Evolutionary conservation across 1,139 yeast genomes (phyloP).

Genomic region (Yarrowia galli): DNA sequence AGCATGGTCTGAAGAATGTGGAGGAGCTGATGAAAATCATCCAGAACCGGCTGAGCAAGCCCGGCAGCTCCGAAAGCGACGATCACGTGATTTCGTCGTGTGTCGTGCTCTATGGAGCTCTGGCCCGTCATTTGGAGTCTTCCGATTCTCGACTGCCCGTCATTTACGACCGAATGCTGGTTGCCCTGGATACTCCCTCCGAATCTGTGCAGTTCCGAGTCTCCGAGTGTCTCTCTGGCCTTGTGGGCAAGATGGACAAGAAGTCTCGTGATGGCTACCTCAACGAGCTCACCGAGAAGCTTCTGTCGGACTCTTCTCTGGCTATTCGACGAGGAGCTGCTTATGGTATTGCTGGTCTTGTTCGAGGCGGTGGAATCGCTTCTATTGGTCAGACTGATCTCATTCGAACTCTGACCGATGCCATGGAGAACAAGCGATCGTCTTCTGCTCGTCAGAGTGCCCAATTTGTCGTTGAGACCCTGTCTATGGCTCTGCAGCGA

Average conservation of each 20-base stretch:
- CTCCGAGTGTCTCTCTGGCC: conserved; percentile 83
- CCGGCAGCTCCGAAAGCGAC: conserved; percentile 56
- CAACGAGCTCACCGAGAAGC: conserved; percentile 63
- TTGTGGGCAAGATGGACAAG: conserved; percentile 63
- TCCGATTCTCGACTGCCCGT: conserved; percentile 67
- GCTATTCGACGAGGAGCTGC: conserved; percentile 91
- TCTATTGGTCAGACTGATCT: conserved; percentile 78
- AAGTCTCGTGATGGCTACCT: conserved; percentile 58
- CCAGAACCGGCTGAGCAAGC: conserved; percentile 60
- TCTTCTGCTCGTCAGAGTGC: conserved; percentile 84
- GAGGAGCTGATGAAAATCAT: conserved; percentile 79
- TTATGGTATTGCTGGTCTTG: conserved; percentile 92
- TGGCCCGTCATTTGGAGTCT: conserved; percentile 77
- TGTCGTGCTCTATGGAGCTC: conserved; percentile 84
- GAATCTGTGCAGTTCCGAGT: conserved; percentile 89
- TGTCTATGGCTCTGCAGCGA: conserved; percentile 76
- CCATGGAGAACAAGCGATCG: conserved; percentile 86
- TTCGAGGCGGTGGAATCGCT: conserved; percentile 85
- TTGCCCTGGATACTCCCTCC: conserved; percentile 84
- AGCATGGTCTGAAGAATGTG: conserved; percentile 68
- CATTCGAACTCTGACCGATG: conserved; percentile 77
- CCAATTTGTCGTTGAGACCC: conserved; percentile 82
- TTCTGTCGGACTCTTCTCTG: conserved; percentile 58
- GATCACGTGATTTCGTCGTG: conserved; percentile 79
- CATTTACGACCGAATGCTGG: conserved; percentile 72